Percentiles rank a stretch among this genome's conserved stretches.
Conservation (phyloP, 345 rosid genomes). For the Citrus reticulata region DNA sequence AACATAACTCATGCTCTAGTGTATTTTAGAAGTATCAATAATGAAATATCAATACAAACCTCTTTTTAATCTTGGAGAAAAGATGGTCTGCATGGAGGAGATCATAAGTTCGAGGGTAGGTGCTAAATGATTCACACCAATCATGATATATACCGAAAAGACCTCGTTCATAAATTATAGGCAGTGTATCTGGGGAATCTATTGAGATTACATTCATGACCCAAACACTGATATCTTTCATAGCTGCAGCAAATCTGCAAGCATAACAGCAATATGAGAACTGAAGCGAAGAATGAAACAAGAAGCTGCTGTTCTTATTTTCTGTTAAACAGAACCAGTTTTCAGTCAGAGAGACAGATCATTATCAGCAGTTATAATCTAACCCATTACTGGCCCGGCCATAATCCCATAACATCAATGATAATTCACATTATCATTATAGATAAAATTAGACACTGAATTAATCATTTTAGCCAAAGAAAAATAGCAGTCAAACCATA, state of each 20-base stretch:
- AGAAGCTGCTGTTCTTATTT: background rate
- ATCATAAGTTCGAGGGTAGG: constrained; percentile 96
- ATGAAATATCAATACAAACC: constrained; percentile 30
- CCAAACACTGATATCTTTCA: constrained; percentile 79
- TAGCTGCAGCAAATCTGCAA: constrained; percentile 87
- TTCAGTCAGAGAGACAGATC: background rate
- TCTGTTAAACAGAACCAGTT: background rate
- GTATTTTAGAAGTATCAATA: background rate
- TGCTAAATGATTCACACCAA: constrained; percentile 96
- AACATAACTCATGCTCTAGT: background rate
- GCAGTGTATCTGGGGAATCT: constrained; percentile 89
- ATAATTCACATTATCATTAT: background rate
- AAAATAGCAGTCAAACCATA: background rate
- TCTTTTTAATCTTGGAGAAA: constrained; percentile 74
- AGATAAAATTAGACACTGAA: background rate
- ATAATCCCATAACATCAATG: background rate
- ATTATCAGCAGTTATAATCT: background rate
- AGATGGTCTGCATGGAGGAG: constrained; percentile 97
- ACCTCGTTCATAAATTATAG: constrained; percentile 88
- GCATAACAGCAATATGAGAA: constrained; percentile 18
- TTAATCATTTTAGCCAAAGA: background rate
- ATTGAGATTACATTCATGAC: constrained; percentile 90
- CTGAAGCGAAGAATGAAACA: background rate
- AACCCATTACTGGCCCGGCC: background rate
- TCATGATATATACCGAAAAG: constrained; percentile 92